Base-by-base conservation (phyloP, 495 filamentous ascomycete species). In the Viridothelium virens region DNA sequence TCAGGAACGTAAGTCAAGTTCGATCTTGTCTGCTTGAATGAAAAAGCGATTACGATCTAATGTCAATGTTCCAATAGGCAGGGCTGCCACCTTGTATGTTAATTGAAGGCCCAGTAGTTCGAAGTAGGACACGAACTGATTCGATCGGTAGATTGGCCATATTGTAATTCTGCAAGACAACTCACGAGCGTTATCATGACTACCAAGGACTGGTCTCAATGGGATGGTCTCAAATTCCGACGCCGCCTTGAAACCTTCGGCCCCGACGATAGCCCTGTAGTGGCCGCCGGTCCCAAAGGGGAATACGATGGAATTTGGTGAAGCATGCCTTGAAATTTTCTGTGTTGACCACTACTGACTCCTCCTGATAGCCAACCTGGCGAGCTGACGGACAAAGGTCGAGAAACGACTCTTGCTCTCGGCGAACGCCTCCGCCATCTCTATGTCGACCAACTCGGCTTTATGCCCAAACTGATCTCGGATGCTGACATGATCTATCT, bases 361-460 rank as follows among this genome's bases (percentile, higher is more conserved):
- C 38, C 65, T 25, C 25, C 25, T 25, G 25, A 25, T 65, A 86
- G 85, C 72, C 85, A 91, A 69, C 84, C 90, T 68, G 94, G 94
- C 56, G 88, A 93, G 78, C 80, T 98, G 62, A 97, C 94, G 34
- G 91, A 97, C 75, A 83, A 79, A 66, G 94, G 94, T 39, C 85
- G 94, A 1, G 82, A 89, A 72, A 95, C 90, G 1, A 97, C 94
- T 1, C 87, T 88, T 67, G 83, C 85, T 11, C 83, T 98, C 0
- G 94, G 94, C 14, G 76, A 84, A 61, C 86, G 94, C 33, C 79
- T 96, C 36, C 85, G 94, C 53, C 79, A 84, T 66, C 87, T 97
- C 14, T 98, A 97, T 74, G 87, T 97, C 63, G 86, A 96, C 68
- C 91, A 93, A 68, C 83, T 98, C 1, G 77, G 82, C 2, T 98